Base-by-base conservation (phyloP, 768 basidiomycete species). In the Agaricus sinodeliciosus region DNA sequence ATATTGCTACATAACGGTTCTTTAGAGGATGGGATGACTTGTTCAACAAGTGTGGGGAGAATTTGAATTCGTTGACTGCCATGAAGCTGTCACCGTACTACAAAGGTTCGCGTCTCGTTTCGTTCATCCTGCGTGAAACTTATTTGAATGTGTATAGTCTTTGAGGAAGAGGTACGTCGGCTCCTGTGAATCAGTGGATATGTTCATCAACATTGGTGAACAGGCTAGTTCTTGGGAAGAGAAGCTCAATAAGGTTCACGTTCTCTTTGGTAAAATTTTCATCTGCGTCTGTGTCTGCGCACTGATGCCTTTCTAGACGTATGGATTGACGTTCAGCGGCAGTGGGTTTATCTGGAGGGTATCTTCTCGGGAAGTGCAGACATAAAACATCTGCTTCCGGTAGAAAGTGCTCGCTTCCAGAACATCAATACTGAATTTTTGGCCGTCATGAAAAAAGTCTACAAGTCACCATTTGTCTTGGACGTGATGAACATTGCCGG, bases 301-400 rank as follows among this genome's bases (percentile, higher is more conserved):
- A 40, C 48, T 66, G 42, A 55, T 42, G 5, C 31, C 9, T 41
- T 41, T 13, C n/a, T 58, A 92, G 91, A 99, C 68, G 88, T 98
- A 35, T 99, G 96, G 96, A 96, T 99, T 59, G 96, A 99, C 60
- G 96, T 99, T 13, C 96, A 99, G 61, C 84, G 96, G 6, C 96
- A 99, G 73, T 99, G 96, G 96, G 96, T 99, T 0, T 99, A 99
- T 65, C 79, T 99, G 48, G 96, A 99, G 68, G 96, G 96, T 40
- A 99, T 99, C 60, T 99, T 99, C 71, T 92, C 95, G n/a, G 94
- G 95, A 31, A 97, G 94, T 60, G 96, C 94, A 22, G 96, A 99
- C 64, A 98, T 99, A 79, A 98, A 98, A 66, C 96, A 99, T 66
- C 83, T 99, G 12, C 84, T 99, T 25, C 96, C 96, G 0, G 88